Evolutionary conservation across 2,329 filamentous ascomycete species (phyloP).

Genomic region (Pseudocercospora crystallina): DNA sequence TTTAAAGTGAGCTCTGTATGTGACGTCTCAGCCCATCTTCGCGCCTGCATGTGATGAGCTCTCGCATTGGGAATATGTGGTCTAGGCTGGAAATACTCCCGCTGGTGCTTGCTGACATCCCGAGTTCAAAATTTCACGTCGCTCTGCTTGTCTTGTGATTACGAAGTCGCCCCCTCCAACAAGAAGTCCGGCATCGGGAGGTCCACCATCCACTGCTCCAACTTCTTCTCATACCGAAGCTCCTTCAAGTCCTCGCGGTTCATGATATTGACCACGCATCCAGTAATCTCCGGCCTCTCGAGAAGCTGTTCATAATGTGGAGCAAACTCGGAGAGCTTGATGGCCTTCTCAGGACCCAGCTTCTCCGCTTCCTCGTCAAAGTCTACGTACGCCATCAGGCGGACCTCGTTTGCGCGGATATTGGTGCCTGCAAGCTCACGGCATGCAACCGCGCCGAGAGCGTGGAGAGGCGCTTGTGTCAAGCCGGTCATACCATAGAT

Average conservation of each 20-base stretch:
- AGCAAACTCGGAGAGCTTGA: background rate
- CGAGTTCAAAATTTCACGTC: too few species aligned
- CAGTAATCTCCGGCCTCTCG: background rate
- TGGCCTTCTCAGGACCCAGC: background rate
- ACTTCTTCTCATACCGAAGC: background rate
- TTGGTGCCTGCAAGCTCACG: conserved; percentile 35
- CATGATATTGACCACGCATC: conserved; percentile 2
- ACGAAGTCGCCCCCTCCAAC: too few species aligned
- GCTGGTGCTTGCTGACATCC: too few species aligned
- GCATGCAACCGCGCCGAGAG: conserved; percentile 34
- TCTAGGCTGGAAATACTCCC: too few species aligned
- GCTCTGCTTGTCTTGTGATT: too few species aligned
- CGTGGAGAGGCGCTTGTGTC: conserved; percentile 41
- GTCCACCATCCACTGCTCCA: background rate
- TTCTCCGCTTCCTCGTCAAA: background rate
- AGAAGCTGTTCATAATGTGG: background rate
- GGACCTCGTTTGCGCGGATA: conserved; percentile 44
- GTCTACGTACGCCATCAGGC: conserved; percentile 24
- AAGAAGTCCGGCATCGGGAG: background rate
- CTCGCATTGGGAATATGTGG: too few species aligned
- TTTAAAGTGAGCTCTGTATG: too few species aligned
- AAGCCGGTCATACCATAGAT: conserved; percentile 28
- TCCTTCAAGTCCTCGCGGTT: background rate
- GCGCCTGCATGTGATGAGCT: too few species aligned
- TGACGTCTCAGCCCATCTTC: too few species aligned